Evolutionary conservation across 495 filamentous ascomycete species (phyloP), one percentile per base, ranked within the genome.

Genomic region (Aspergillus sclerotiicarbonarius): DNA sequence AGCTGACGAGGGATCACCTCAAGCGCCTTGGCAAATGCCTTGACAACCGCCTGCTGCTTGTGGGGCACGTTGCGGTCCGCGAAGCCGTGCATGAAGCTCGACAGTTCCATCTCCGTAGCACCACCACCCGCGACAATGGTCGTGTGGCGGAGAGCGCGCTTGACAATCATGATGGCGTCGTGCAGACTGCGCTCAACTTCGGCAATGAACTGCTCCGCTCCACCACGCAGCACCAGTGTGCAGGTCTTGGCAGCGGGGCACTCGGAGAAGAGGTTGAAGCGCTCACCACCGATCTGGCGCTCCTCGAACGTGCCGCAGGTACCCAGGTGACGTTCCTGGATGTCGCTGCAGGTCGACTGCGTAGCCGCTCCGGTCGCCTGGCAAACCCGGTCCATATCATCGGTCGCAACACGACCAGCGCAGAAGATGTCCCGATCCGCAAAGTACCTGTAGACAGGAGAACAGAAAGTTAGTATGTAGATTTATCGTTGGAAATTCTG

Each of bases 121-220:
- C 94, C 94, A 62, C 94, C 94, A 57, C 94, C 94, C 25, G 92
- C 94, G 32, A 98, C 94, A 65, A 98, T 96, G 63, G 83, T 89
- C 60, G 87, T 86, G 76, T 98, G 93, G 77, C 89, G 89, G 69
- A 97, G 89, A 29, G 93, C 90, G 48, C 95, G 91, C 82, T 96
- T 97, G 61, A 98, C 94, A 62, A 98, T 94, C 94, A 98, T 98
- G 77, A 98, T 96, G 43, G 93, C 94, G 69, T 98, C 94, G 75
- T 98, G 94, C 56, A 98, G 81, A 70, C 90, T 95, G 41, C 94
- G 87, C 80, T 98, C 94, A 0, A 97, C 93, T 72, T 98, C 94
- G 43, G 94, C 94, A 66, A 98, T 98, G 80, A 98, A 98, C 71
- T 98, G 94, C 80, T 98, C 94, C 29, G 94, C 94, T 51, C 94